phyloP scores from a whole-genome alignment of 2,329 filamentous ascomycete genomes.

The Aspergillus carbonarius region DNA sequence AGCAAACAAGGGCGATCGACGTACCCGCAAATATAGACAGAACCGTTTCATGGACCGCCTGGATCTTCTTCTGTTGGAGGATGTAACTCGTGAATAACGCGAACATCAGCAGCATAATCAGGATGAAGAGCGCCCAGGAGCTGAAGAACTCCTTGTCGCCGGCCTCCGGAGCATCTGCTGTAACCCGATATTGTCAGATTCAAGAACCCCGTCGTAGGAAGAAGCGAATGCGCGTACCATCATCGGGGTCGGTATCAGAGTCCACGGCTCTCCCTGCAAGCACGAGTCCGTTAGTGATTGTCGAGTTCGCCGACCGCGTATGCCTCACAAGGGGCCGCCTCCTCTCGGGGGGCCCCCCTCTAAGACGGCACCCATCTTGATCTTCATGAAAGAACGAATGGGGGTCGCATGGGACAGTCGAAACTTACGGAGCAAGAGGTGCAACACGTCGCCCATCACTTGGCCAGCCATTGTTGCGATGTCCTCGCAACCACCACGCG shows the following conservation, averaged over 20 bases:
- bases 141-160: constrained; percentile 91
- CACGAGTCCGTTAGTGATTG: constrained; percentile 20
- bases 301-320: neutral
- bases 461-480: constrained; percentile 36
- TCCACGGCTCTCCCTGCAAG: constrained; percentile 37
- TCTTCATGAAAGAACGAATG: neutral
- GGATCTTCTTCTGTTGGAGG: constrained; percentile 93
- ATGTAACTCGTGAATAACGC: constrained; percentile 97
- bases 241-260: constrained; percentile 37
- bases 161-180: constrained; percentile 67
- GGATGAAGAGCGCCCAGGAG: constrained; percentile 96
- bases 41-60: constrained; percentile 96
- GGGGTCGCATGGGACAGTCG: neutral
- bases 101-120: constrained; percentile 88
- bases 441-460: constrained; percentile 35
- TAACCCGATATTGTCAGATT: constrained; percentile 22
- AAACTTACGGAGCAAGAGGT: constrained; percentile 39
- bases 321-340: neutral
- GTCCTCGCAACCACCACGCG: constrained; percentile 23
- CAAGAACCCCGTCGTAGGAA: neutral
- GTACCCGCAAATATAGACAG: constrained; percentile 94
- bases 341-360: neutral
- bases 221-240: constrained; percentile 33
- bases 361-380: neutral
- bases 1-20: constrained; percentile 6